Base-by-base conservation (phyloP, 176 grass and related monocot genomes). In the Hordeum marinum region DNA sequence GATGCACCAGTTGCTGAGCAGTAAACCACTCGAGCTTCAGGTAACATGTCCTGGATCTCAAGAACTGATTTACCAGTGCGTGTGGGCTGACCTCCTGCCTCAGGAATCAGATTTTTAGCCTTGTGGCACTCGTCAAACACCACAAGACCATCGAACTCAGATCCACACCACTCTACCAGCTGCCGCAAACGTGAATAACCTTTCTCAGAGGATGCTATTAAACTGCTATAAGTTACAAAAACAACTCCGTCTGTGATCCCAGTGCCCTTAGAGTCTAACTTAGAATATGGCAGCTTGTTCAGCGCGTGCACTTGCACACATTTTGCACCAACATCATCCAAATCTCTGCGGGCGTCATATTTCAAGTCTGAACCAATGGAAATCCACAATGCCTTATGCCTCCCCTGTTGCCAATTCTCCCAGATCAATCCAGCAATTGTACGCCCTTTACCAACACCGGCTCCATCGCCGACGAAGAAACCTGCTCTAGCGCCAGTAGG, bases 41-140 rank as follows among this genome's bases (percentile, higher is more conserved):
- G 88, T 77, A 97, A 60, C 85, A 90, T 84, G 65, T 89, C 90
- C 90, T 98, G 96, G 58, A 98, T 89, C 63, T 95, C 96, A 87
- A 98, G 91, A 85, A 98, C 96, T 80, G 91, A 81, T 88, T 87
- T 90, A 26, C 96, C 96, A 34, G 96, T 98, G 60, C 89, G 93
- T 65, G 93, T 95, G 50, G 93, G 81, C 72, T 94, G 93, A 37
- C 91, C 89, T 80, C 96, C 93, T 20, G 81, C 76, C 87, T 95
- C 93, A 81, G 93, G 91, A 85, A 98, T 88, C 70, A 95, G 63
- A 95, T 95, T 95, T 92, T 98, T 98, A 63, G 96, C 96, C 85
- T 98, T 98, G 82, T 98, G 96, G 42, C 96, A 98, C 96, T 98
- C 96, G 65, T 98, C 96, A 85, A 98, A 98, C 32, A 98, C 89